Percentiles rank a stretch among this genome's conserved stretches.
Evolutionary conservation across 164 flowering plant species (phyloP).

Genomic region (Amborella trichopoda): DNA sequence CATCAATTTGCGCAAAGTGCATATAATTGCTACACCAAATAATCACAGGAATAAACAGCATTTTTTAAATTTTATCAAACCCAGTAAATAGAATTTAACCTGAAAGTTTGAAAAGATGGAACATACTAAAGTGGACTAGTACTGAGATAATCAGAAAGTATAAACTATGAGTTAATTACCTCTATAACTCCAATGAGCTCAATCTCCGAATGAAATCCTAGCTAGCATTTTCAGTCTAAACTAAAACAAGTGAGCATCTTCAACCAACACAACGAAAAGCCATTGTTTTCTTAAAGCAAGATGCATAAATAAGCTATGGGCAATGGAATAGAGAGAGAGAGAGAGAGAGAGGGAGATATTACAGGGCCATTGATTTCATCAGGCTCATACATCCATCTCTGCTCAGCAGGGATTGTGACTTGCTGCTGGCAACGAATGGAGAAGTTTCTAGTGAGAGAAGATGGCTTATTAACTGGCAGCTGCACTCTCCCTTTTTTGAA

Average conservation of each 20-base stretch:
- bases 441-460: too few species aligned
- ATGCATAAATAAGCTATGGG: neutral
- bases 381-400: conserved; percentile 12
- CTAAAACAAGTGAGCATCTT: neutral
- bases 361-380: conserved; percentile 11
- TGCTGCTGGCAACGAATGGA: conserved; percentile 1
- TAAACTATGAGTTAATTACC: neutral
- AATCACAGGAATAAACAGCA: too few species aligned
- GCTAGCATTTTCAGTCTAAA: neutral
- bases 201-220: neutral
- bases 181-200: neutral
- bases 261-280: neutral
- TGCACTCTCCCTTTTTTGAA: too few species aligned
- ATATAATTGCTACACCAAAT: too few species aligned
- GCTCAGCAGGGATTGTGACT: conserved; percentile 4
- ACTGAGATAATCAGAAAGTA: neutral
- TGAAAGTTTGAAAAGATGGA: too few species aligned
- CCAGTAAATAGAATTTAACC: too few species aligned
- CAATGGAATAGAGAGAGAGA: neutral
- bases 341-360: conserved; percentile 1
- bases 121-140: too few species aligned
- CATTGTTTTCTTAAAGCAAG: neutral
- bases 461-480: too few species aligned
- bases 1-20: too few species aligned
- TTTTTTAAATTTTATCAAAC: too few species aligned